phyloP scores from a whole-genome alignment of 306 rosid species.

The Mucuna pruriens region DNA sequence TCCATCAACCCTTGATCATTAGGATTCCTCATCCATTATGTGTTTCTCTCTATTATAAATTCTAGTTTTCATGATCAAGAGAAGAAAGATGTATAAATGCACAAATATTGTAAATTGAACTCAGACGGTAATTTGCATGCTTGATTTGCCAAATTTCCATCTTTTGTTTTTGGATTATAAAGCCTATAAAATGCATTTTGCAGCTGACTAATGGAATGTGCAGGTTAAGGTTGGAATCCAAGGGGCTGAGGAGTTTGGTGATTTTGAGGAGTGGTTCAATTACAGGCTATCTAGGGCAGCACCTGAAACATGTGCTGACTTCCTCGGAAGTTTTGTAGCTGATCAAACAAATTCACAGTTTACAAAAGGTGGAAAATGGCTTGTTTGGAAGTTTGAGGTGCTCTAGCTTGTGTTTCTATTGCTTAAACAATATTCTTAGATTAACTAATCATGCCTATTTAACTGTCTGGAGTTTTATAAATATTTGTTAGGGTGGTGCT shows the following conservation, averaged over 20 bases:
- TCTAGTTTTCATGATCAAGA: background rate
- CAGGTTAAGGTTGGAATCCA: conserved; percentile 79
- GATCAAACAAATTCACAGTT: conserved; percentile 67
- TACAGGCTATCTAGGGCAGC: conserved; percentile 97
- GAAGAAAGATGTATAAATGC: background rate
- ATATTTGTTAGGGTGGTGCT: conserved; percentile 3
- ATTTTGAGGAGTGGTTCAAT: conserved; percentile 92
- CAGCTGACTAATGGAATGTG: conserved; percentile 38
- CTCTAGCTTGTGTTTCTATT: conserved; percentile 30
- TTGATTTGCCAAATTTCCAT: conserved; percentile 10
- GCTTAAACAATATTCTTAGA: conserved; percentile 20
- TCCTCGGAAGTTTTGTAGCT: conserved; percentile 91
- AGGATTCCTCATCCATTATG: background rate
- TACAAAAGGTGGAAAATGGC: conserved; percentile 94
- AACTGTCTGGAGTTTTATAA: background rate
- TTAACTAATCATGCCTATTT: conserved; percentile 23
- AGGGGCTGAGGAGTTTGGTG: conserved; percentile 87
- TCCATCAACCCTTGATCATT: background rate
- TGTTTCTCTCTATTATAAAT: background rate
- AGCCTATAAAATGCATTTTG: background rate
- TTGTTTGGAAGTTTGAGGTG: conserved; percentile 99
- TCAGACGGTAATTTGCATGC: background rate
- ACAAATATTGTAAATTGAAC: background rate
- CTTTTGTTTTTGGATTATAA: background rate
- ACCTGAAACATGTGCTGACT: conserved; percentile 94